Evolutionary conservation across 2,329 filamentous ascomycete genomes (phyloP), one percentile per base, ranked within the genome.

Genomic region (Venturia pyrina): DNA sequence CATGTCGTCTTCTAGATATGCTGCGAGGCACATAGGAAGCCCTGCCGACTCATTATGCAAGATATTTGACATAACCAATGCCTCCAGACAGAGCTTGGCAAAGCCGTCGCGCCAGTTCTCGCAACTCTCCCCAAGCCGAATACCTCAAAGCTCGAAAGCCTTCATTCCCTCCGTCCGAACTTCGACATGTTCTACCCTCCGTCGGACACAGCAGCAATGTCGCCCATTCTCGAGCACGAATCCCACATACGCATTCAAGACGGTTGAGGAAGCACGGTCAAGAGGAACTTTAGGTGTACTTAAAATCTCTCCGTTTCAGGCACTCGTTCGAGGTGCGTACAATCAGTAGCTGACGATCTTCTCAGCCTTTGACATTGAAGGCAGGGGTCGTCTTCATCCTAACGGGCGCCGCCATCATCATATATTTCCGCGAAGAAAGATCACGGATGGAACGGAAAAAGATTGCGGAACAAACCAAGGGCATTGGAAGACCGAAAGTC

Each of bases 361-460:
- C 53, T 70, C 69, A 92, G 88, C 95, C 95, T 40, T 98, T 99
- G 80, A 96, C 93, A 65, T 93, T 90, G 86, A 93, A 91, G 78
- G 89, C 93, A 41, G 93, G 91, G 21, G 71, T 92, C 63, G 83
- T 99, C 69, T 98, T 99, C 80, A 82, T 98, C 69, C 74, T 84
- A 60, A 89, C 92, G 2, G 92, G 90, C 71, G 87, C 80, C 15
- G 88, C 86, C 37, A 82, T 99, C 72, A 87, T 92, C 68, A 85
- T 90, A 78, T 99, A 98, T 76, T 98, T 99, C 78, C 91, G 93
- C 73, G 86, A 87, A 72, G 95, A 99, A 78, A 98, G 98, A 81
- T 86, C 86, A 71, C 88, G 95, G 73, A 88, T 99, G 86, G 88
- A 95, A 75, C 86, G 93, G 69, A 90, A 93, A 80, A 85, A 92